Evolutionary conservation across 2,329 filamentous ascomycete species (phyloP).

Genomic region (Fusarium tupiense): DNA sequence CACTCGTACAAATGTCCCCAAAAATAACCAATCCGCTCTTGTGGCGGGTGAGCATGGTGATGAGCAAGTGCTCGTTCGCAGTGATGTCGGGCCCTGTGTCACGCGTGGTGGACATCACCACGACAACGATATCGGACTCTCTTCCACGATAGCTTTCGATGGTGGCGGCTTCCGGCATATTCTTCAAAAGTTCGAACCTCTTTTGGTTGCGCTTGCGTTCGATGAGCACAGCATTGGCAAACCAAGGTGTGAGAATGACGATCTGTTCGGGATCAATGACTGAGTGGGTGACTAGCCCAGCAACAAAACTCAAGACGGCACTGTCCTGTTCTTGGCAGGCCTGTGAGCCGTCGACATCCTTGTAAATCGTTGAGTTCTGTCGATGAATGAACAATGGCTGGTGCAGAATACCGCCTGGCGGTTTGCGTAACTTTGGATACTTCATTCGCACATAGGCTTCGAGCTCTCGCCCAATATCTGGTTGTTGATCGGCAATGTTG

Average conservation of each 20-base stretch:
- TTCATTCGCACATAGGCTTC: background rate
- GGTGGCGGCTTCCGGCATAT: background rate
- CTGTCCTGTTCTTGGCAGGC: background rate
- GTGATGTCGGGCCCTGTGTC: background rate
- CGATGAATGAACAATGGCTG: background rate
- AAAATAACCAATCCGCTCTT: background rate
- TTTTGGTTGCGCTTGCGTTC: background rate
- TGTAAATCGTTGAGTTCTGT: background rate
- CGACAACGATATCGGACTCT: background rate
- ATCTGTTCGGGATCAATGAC: background rate
- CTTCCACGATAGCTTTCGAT: background rate
- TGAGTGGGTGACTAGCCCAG: background rate
- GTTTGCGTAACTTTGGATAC: background rate
- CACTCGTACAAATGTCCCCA: background rate
- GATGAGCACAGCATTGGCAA: background rate
- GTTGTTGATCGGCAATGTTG: accelerated
- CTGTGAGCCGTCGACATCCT: background rate
- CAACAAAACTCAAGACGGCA: background rate
- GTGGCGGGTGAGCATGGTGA: background rate
- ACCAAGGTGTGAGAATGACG: background rate
- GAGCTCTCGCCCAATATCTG: background rate
- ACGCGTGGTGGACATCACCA: background rate
- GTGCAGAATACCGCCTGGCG: background rate
- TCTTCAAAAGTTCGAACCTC: background rate
- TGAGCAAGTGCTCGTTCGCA: background rate